phyloP scores from a whole-genome alignment of 2,329 filamentous ascomycete genomes.

The Colletotrichum acutatum region DNA sequence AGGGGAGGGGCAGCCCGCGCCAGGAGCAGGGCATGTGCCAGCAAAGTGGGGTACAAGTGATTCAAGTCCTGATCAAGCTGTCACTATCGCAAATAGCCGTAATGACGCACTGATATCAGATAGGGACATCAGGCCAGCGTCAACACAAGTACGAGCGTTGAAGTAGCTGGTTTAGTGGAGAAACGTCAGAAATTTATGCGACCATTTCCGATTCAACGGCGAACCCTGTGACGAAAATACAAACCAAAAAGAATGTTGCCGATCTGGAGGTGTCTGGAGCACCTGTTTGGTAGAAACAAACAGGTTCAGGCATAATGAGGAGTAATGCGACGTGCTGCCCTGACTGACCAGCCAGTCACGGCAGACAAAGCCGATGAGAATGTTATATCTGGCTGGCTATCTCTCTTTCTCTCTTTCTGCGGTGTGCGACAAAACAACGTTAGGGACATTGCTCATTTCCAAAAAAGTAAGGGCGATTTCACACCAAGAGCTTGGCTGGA shows the following conservation, averaged over 20 bases:
- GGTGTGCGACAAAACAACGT: constrained; percentile 2
- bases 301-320: background rate
- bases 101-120: background rate
- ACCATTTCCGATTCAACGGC: background rate
- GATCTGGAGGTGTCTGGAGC: background rate
- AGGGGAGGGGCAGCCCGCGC: background rate
- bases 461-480: constrained; percentile 5
- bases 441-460: constrained; percentile 23
- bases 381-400: background rate
- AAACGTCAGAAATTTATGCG: constrained; percentile 23
- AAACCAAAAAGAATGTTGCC: background rate
- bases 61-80: constrained; percentile 1
- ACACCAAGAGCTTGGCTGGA: constrained; percentile 1
- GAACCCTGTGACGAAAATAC: constrained; percentile 1
- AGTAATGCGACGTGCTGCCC: background rate
- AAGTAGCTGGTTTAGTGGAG: constrained; percentile 23
- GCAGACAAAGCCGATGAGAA: background rate
- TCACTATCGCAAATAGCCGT: constrained; percentile 6
- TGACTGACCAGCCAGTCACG: background rate
- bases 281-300: background rate
- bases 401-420: background rate
- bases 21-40: constrained; percentile 26
- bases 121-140: constrained; percentile 5
- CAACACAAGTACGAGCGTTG: constrained; percentile 26
- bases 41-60: constrained; percentile 2